Conservation (phyloP, 176 grass and related monocot genomes). For the Puccinellia tenuiflora region DNA sequence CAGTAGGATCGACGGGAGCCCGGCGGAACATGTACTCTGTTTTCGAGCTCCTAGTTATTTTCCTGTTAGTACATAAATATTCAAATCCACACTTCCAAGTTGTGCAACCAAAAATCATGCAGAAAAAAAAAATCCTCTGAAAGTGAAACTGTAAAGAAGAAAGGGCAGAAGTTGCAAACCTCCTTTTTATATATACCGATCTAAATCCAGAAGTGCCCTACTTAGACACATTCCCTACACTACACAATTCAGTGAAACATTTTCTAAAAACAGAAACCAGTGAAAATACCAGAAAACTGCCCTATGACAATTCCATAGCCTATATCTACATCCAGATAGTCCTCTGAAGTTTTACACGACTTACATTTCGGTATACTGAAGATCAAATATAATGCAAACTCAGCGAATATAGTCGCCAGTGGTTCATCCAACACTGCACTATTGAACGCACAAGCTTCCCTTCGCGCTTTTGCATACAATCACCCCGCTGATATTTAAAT, state of each 20-base stretch:
- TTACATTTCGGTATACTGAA: not conserved
- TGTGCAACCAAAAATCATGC: not conserved
- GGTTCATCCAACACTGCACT: not conserved
- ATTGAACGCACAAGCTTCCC: not conserved
- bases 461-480: not conserved
- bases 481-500: not conserved
- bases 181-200: not conserved
- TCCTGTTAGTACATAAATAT: not conserved
- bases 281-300: not conserved
- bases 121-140: not conserved
- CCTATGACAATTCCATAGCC: not conserved
- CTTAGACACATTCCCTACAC: not conserved
- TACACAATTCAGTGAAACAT: not conserved
- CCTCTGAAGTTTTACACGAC: not conserved
- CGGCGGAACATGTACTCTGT: not conserved
- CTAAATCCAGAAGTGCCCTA: not conserved
- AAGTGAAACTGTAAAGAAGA: not conserved
- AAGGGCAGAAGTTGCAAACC: not conserved
- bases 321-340: constrained; percentile 12
- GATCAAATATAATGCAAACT: not conserved
- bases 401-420: not conserved
- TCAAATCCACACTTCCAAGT: not conserved
- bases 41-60: not conserved
- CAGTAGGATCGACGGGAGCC: too few relatives aligned
- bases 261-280: not conserved